phyloP scores from a whole-genome alignment of 2,329 filamentous ascomycete genomes.

The Alternaria ventricosa region DNA sequence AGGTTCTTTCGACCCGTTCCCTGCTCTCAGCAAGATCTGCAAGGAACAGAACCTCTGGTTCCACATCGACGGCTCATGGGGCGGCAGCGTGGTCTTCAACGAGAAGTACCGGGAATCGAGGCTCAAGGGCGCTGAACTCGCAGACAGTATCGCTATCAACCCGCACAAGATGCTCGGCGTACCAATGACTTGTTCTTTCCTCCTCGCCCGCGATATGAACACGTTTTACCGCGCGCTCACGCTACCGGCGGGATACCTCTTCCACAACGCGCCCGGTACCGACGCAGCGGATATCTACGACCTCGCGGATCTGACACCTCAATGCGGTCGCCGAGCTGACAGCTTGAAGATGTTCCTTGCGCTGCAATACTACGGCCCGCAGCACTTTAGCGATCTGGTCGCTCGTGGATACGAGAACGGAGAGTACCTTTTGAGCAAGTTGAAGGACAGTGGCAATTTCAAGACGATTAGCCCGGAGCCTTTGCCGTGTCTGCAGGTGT shows the following conservation, averaged over 20 bases:
- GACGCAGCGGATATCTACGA: slow-evolving; percentile 71
- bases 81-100: slow-evolving; percentile 78
- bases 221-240: slow-evolving; percentile 86
- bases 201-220: slow-evolving; percentile 77
- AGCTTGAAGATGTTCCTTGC: slow-evolving; percentile 84
- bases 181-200: slow-evolving; percentile 88
- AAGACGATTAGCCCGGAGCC: slow-evolving; percentile 76
- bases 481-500: slow-evolving; percentile 84
- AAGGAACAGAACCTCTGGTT: slow-evolving; percentile 79
- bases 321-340: slow-evolving; percentile 89
- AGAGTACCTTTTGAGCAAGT: slow-evolving; percentile 66
- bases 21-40: slow-evolving; percentile 73
- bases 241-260: slow-evolving; percentile 78
- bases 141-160: slow-evolving; percentile 85
- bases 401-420: slow-evolving; percentile 77
- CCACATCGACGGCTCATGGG: slow-evolving; percentile 93
- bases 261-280: slow-evolving; percentile 48
- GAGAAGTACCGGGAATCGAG: slow-evolving; percentile 65
- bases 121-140: slow-evolving; percentile 73
- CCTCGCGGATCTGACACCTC: slow-evolving; percentile 87
- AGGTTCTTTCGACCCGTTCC: slow-evolving; percentile 85
- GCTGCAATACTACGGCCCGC: slow-evolving; percentile 86
- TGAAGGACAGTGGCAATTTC: slow-evolving; percentile 67
- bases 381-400: slow-evolving; percentile 69
- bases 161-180: slow-evolving; percentile 98